These are phyloP conservation scores for Domatiomyces globalis DNA, from an alignment of 2,329 filamentous ascomycete species.

Conservation along the genomic window DNA sequence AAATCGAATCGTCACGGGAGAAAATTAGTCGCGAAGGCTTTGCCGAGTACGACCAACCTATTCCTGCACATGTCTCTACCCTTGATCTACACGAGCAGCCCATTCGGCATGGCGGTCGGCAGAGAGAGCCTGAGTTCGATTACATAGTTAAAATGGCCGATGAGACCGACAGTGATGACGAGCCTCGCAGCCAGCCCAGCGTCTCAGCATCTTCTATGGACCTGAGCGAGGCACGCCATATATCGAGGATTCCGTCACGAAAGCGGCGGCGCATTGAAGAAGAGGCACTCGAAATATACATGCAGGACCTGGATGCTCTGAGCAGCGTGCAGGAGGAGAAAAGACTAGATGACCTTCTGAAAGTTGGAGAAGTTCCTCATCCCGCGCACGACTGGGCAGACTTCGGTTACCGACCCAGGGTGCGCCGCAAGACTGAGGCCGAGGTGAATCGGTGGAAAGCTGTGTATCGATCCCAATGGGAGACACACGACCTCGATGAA, in stretches of 20 bases:
- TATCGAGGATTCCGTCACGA: constrained; percentile 4
- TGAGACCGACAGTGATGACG: neutral
- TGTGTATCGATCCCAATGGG: constrained; percentile 12
- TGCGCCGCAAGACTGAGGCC: constrained; percentile 18
- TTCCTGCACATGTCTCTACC: constrained; percentile 1
- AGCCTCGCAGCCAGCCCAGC: neutral
- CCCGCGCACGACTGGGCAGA: constrained; percentile 2
- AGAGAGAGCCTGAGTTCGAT: neutral
- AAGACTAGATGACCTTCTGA: constrained; percentile 16
- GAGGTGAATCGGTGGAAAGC: constrained; percentile 23
- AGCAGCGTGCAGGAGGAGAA: constrained; percentile 32
- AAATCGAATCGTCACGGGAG: neutral
- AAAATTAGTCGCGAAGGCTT: neutral
- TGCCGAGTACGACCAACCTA: neutral
- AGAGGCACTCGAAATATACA: constrained; percentile 28
- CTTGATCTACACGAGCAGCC: neutral
- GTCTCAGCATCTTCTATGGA: neutral
- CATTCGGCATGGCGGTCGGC: neutral
- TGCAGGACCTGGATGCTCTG: constrained; percentile 35
- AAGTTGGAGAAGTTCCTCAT: constrained; percentile 12
- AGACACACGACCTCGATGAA: constrained; percentile 1
- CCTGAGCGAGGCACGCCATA: constrained; percentile 6
- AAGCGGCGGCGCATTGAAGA: constrained; percentile 14
- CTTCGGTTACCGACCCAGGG: constrained; percentile 15
- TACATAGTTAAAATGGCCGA: neutral